Conservation (phyloP, 2,329 filamentous ascomycete genomes). For the Didymella pinodella region DNA sequence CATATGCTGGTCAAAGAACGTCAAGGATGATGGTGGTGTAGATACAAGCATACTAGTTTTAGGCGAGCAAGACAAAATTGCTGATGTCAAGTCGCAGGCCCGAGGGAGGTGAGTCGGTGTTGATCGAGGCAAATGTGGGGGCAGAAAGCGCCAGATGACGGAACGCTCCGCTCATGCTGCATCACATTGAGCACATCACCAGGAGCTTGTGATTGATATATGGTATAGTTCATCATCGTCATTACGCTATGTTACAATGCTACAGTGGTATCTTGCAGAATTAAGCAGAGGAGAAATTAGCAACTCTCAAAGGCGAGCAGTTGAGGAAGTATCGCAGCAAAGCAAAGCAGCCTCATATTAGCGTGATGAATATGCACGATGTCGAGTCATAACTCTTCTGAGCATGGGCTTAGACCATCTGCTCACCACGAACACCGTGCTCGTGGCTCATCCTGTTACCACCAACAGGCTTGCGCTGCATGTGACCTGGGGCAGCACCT, state of each 20-base stretch:
- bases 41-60: background rate
- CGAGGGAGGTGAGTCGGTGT: background rate
- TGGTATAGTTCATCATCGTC: background rate
- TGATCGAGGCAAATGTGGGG: background rate
- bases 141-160: background rate
- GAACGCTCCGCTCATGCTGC: background rate
- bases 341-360: background rate
- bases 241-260: slow-evolving; percentile 2
- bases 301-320: background rate
- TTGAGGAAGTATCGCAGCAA: background rate
- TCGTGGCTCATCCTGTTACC: slow-evolving; percentile 25
- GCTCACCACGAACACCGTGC: slow-evolving; percentile 29
- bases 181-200: background rate
- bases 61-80: background rate
- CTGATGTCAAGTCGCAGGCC: background rate
- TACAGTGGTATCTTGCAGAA: slow-evolving; percentile 19
- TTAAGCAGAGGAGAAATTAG: background rate
- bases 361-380: background rate
- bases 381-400: too few species aligned
- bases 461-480: slow-evolving; percentile 45
- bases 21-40: background rate
- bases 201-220: background rate
- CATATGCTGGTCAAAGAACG: background rate
- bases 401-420: slow-evolving; percentile 34
- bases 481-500: slow-evolving; percentile 29